Evolutionary conservation across 176 grass and related monocot species (phyloP), one percentile per base, ranked within the genome.

Genomic region (Oryza nivara): DNA sequence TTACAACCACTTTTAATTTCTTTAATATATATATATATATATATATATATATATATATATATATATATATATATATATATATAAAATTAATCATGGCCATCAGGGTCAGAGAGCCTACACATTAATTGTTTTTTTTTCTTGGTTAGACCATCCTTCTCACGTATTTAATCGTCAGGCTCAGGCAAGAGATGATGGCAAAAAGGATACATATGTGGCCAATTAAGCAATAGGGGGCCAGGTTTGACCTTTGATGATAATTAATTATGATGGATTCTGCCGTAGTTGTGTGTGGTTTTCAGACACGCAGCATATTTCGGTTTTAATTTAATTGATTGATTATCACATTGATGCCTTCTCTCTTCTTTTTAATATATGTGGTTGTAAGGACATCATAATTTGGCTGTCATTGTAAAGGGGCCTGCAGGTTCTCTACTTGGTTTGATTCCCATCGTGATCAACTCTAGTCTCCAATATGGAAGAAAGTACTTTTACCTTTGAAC

Each of bases 211-310:
- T 41, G 40, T 22, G 56, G 56, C 56, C 56, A 61, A 61, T 61
- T 61, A 63, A 22, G 58, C 58, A 63, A 63, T 20, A 11, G 7
- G 19, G 7, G 58, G 2, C 58, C 58, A 63, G 58, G n/a, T 63
- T 63, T 63, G 58, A 63, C n/a, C 58, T 63, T 4, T 63, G 58
- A 63, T 63, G 19, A 63, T 63, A 63, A 63, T 63, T 23, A 23
- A 63, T 23, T 63, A 4, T 63, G 58, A 23, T 63, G 58, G 58
- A 23, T 63, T n/a, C 7, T 23, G 58, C 58, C 8, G 8, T 63
- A 63, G 20, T 63, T 63, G 58, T 63, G 58, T 63, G 58, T 63
- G 58, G 58, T 23, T 63, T 63, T 63, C 58, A 63, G 58, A 63
- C 58, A 23, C 3, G 58, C 58, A 63, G 58, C 20, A 63, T 63